Base-by-base conservation (phyloP, 305 asterid genomes). In the Fraxinus dipetala region DNA sequence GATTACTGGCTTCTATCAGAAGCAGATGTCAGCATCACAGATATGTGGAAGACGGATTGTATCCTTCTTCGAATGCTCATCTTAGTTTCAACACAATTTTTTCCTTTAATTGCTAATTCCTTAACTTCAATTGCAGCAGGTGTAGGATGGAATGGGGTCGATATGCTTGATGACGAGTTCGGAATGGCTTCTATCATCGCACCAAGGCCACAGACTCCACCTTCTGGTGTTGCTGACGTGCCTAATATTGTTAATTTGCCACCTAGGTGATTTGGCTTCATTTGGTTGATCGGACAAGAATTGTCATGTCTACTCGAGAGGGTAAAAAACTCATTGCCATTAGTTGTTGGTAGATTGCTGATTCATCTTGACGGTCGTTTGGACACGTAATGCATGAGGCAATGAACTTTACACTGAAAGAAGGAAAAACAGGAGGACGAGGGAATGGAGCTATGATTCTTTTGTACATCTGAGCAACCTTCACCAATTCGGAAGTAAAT, bases 1-100 rank as follows among this genome's bases (percentile, higher is more conserved):
- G 99, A 96, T 91, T 96, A 96, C 85, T 96, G 97, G 98, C 94
- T 96, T 84, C 81, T 87, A 74, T 91, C 99, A 65, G 97, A 93
- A 54, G 89, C 91, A 79, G 92, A 85, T 83, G 90, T 94, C 87
- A 96, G 99, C 94, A 89, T 94, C 77, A 93, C 99, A 31, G 95
- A 95, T 84, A 89, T 95, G 97, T 95, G 99, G 99, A 90, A 90
- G 89, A 84, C 90, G 22, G 99, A 91, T 81, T 84, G 97, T 94
- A 90, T 82, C 75, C 87, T 88, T 83, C 36, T 10, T 78, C 81
- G 51, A 38, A 9, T 72, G 76, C 75, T 75, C 38, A 51, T 72
- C 80, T 36, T 76, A 45, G 2, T 30, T 70, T 38, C 20, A 8
- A 11, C 20, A 0, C 7, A 63, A 28, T 2, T 40, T 28, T 56